Evolutionary conservation across 1,284 basidiomycete genomes (phyloP), one percentile per base, ranked within the genome.

Genomic region (Porogramme epimiltina): DNA sequence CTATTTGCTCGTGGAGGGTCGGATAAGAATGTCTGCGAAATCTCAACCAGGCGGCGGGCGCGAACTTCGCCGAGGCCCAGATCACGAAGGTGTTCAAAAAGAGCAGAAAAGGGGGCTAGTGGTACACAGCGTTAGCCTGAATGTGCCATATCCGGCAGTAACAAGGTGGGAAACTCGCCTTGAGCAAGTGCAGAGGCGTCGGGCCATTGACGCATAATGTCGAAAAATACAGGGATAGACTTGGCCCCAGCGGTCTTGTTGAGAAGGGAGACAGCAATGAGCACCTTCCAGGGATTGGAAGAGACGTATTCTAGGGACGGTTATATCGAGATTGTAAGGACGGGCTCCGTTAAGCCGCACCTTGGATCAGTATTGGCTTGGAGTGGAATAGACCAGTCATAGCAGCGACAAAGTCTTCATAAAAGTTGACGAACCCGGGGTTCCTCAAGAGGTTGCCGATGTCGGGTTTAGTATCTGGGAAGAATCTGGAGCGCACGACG

Each of bases 11-110:
- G 62, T 2, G 75, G 75, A 1, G 74, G 77, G 33, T 78, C 72
- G n/a, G 65, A 58, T 6, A 81, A 47, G 55, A 82, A 82, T 16
- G 64, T 63, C 41, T 62, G 62, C 0, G 81, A 84, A 34, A 86
- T 61, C 4, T 66, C 59, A 36, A 80, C 76, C 23, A 87, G 69
- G 45, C 83, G 77, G 28, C 65, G 66, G 0, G 81, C 71, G 1
- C 84, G 80, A 47, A 74, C 69, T 31, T 73, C 75, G 37, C 82
- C 75, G 2, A 81, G 75, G 4, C 85, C 85, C 11, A 87, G 74
- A 13, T 71, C 72, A 25, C 69, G 70, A 26, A 87, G 65, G 10
- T 76, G 48, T 20, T 70, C 65, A 9, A 69, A 59, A 18, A 87
- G 67, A 2, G 43, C 23, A 3, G 48, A 43, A 3, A 39, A 28